phyloP scores from a whole-genome alignment of 2,329 filamentous ascomycete species.

The Ambrosiella xylebori region DNA sequence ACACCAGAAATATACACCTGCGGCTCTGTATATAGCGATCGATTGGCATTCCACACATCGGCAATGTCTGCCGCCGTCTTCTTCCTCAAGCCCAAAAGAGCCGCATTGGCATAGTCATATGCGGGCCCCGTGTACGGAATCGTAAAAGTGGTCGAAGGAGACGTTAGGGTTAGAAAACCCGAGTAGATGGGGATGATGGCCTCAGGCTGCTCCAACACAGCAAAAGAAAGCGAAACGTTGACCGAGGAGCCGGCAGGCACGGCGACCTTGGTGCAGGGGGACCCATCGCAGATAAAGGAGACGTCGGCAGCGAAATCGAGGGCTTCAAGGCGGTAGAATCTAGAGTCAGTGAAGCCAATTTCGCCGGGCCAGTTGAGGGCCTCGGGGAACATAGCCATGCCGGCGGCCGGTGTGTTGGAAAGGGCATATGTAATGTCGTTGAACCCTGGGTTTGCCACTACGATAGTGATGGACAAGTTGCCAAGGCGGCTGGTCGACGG shows the following conservation, averaged over 20 bases:
- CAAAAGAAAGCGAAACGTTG: slow-evolving; percentile 27
- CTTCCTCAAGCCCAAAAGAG: not conserved
- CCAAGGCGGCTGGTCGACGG: not conserved
- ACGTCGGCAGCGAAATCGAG: not conserved
- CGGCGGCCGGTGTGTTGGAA: not conserved
- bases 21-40: slow-evolving; percentile 2
- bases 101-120: slow-evolving; percentile 2
- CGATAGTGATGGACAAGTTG: not conserved
- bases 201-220: slow-evolving; percentile 36
- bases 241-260: not conserved
- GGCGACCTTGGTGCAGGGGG: not conserved
- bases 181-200: slow-evolving; percentile 3
- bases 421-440: slow-evolving; percentile 1
- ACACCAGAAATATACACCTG: slow-evolving; percentile 1
- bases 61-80: not conserved
- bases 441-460: slow-evolving; percentile 5
- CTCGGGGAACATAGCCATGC: slow-evolving; percentile 7
- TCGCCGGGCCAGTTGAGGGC: not conserved
- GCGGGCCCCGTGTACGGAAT: slow-evolving; percentile 6
- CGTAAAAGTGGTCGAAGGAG: not conserved
- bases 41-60: not conserved
- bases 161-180: slow-evolving; percentile 1
- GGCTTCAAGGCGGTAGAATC: not conserved
- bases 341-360: not conserved
- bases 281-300: not conserved